Evolutionary conservation across 202 grass and related monocot species (phyloP).

Genomic region (Schoenoplectus tabernaemontani): DNA sequence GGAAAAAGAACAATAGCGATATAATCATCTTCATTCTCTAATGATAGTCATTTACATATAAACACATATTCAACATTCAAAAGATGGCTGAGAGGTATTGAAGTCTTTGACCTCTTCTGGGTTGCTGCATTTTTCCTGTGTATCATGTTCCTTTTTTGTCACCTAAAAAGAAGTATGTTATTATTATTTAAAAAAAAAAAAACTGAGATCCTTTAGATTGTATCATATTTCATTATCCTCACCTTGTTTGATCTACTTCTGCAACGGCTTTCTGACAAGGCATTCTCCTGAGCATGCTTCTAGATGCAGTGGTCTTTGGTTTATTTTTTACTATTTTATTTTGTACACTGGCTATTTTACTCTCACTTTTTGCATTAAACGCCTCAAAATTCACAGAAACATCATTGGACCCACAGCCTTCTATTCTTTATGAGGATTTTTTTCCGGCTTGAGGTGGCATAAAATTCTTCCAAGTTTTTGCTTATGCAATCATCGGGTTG

Average conservation of each 20-base stretch:
- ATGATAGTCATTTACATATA: slow-evolving; percentile 36
- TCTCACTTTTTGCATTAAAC: slow-evolving; percentile 27
- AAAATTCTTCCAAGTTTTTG: slow-evolving; percentile 45
- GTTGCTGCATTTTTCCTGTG: slow-evolving; percentile 31
- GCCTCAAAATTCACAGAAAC: slow-evolving; percentile 77
- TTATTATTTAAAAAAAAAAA: not conserved
- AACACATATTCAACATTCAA: slow-evolving; percentile 35
- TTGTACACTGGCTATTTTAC: slow-evolving; percentile 24
- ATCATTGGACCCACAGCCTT: slow-evolving; percentile 82
- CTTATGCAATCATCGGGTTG: slow-evolving; percentile 44
- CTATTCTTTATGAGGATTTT: slow-evolving; percentile 40
- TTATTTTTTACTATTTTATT: slow-evolving; percentile 33
- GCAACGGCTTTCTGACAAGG: slow-evolving; percentile 34
- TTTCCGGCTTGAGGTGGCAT: slow-evolving; percentile 22
- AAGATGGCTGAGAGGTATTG: slow-evolving; percentile 38
- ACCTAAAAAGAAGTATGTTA: slow-evolving; percentile 29
- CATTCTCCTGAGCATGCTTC: slow-evolving; percentile 43
- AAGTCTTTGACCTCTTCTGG: slow-evolving; percentile 14
- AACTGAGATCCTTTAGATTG: not conserved
- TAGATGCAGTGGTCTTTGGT: slow-evolving; percentile 31
- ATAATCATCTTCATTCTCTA: slow-evolving; percentile 12
- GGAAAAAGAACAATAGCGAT: not conserved
- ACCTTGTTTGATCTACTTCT: slow-evolving; percentile 61
- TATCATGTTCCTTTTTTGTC: slow-evolving; percentile 60
- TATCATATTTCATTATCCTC: slow-evolving; percentile 5